phyloP scores from a whole-genome alignment of 768 basidiomycete species.

The Tulasnella sp. region DNA sequence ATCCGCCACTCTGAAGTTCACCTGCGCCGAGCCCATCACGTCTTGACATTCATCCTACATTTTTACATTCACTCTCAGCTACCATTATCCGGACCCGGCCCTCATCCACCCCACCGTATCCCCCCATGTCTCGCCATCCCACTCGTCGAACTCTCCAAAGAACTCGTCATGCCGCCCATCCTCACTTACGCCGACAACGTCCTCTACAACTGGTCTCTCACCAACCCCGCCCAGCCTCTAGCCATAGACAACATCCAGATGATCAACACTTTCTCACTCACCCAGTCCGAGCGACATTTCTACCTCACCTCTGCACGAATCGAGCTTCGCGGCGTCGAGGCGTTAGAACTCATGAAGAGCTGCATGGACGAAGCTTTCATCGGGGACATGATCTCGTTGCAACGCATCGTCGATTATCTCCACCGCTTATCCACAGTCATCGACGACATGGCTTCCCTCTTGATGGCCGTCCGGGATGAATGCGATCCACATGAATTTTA shows the following conservation, averaged over 20 bases:
- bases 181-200: constrained; percentile 89
- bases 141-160: constrained; percentile 56
- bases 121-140: constrained; percentile 68
- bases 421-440: constrained; percentile 55
- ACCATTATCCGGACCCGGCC: constrained; percentile 6
- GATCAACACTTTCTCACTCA: constrained; percentile 55
- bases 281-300: constrained; percentile 75
- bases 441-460: constrained; percentile 49
- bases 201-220: constrained; percentile 57
- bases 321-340: constrained; percentile 77
- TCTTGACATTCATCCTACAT: constrained; percentile 81
- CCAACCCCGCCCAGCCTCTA: constrained; percentile 21
- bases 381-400: constrained; percentile 55
- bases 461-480: constrained; percentile 56
- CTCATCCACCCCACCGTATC: constrained; percentile 46
- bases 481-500: constrained; percentile 78
- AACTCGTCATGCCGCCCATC: constrained; percentile 76
- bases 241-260: constrained; percentile 45
- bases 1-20: constrained; percentile 50
- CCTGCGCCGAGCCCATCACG: constrained; percentile 79
- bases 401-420: constrained; percentile 62
- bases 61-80: constrained; percentile 64
- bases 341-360: constrained; percentile 74
- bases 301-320: constrained; percentile 80
- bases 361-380: constrained; percentile 88